Base-by-base conservation (phyloP, 331 rosid species). In the Acacia concinna region DNA sequence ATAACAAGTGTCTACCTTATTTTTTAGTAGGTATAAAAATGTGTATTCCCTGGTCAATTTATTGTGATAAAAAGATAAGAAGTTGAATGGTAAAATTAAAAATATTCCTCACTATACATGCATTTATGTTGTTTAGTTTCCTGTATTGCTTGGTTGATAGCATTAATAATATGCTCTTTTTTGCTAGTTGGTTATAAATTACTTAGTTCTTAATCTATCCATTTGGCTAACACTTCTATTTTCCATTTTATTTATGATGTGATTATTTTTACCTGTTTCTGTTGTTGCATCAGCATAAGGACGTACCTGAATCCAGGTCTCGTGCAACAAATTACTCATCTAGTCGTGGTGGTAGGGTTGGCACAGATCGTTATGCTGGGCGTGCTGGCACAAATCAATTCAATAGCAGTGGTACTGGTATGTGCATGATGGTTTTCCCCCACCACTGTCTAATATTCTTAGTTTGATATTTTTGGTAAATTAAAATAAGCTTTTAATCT, bases 341-440 rank as follows among this genome's bases (percentile, higher is more conserved):
- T 51, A 89, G 34, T 71, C 87, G 91, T 28, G 88, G 91, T 1
- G 84, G 83, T 79, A 86, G 92, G 77, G 86, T 81, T 59, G 82
- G 89, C 10, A 27, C 84, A 5, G 99, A 95, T 25, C 98, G 96
- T 3, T 84, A 85, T 79, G 85, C 54, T 79, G 94, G 96, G 40
- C 98, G 97, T 64, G 90, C 90, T 9, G 83, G 90, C 52, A 60
- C 89, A 63, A 87, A 46, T 71, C 97, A 91, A 71, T 90, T 78
- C 71, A 78, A 78, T 68, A 81, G 84, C 59, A 87, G 78, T 85
- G 97, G 98, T 91, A 86, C 75, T 85, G 97, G 99, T 95, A 87
- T 74, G 92, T 67, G 40, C 64, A 43, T 47, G 40, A 1, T 47
- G 25, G 12, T 78, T 43, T 68, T 14, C 34, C 35, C 35, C 20